Percentiles rank a stretch among this genome's conserved stretches.
phyloP scores from a whole-genome alignment of 2,329 filamentous ascomycete genomes.

The Beauveria sp. region DNA sequence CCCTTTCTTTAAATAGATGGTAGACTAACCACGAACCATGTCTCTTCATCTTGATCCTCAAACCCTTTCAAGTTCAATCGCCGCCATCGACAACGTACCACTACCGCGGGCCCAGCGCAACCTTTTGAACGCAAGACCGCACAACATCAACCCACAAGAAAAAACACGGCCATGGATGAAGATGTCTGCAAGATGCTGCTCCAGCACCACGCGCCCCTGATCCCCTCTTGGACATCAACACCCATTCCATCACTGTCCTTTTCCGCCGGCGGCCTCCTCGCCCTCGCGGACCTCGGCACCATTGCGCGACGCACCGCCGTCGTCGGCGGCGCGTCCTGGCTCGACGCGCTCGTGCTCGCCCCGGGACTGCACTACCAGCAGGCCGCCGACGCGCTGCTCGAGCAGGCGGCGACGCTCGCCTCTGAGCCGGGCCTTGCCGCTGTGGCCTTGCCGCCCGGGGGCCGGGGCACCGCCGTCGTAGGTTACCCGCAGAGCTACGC shows the following conservation, averaged over 20 bases:
- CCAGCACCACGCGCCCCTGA: conserved; percentile 16
- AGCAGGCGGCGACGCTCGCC: conserved; percentile 25
- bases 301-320: conserved; percentile 48
- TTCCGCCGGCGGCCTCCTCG: conserved; percentile 47
- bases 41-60: background rate
- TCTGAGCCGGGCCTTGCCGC: conserved; percentile 21
- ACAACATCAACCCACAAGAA: background rate
- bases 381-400: conserved; percentile 43
- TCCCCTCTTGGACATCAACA: conserved; percentile 35
- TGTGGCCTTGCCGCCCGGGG: conserved; percentile 25
- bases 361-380: conserved; percentile 56
- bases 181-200: background rate
- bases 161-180: background rate
- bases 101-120: too few relatives aligned
- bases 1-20: background rate
- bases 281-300: conserved; percentile 50
- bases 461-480: conserved; percentile 19
- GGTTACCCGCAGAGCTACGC: conserved; percentile 14
- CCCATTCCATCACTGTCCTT: conserved; percentile 39
- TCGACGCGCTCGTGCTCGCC: conserved; percentile 49
- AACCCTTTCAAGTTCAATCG: too few relatives aligned
- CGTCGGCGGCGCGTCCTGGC: conserved; percentile 46
- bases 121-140: too few relatives aligned
- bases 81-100: too few relatives aligned
- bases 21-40: background rate